Conservation (phyloP, 1,139 yeast species). For the Pichia sp. region DNA sequence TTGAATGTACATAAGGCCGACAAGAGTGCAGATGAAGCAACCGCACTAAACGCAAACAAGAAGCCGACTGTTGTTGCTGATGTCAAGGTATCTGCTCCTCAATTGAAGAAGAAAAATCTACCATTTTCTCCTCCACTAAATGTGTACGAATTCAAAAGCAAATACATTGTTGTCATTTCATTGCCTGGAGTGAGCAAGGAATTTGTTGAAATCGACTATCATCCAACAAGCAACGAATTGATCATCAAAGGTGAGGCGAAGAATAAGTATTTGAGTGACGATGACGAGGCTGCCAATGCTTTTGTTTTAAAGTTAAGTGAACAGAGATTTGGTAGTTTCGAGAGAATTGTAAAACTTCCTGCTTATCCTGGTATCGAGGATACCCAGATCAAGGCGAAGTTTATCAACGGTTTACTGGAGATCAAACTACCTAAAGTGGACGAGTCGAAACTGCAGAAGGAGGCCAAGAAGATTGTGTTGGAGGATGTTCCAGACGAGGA, state of each 20-base stretch:
- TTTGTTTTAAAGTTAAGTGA: slow-evolving; percentile 39
- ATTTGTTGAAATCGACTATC: slow-evolving; percentile 50
- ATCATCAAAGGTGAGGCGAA: slow-evolving; percentile 44
- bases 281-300: slow-evolving; percentile 25
- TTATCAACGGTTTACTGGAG: slow-evolving; percentile 48
- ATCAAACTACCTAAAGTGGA: slow-evolving; percentile 44
- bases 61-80: slow-evolving; percentile 11
- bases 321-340: slow-evolving; percentile 48
- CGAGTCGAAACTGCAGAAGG: slow-evolving; percentile 16
- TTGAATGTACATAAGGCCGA: slow-evolving; percentile 34
- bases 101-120: slow-evolving; percentile 32
- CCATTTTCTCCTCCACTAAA: slow-evolving; percentile 56
- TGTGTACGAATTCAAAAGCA: slow-evolving; percentile 44
- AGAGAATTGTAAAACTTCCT: slow-evolving; percentile 52
- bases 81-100: slow-evolving; percentile 44
- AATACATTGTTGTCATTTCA: slow-evolving; percentile 44
- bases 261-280: slow-evolving; percentile 35
- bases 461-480: slow-evolving; percentile 24
- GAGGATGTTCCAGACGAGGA: slow-evolving; percentile 32
- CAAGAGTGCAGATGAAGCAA: slow-evolving; percentile 17
- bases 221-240: slow-evolving; percentile 48
- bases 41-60: too few species aligned
- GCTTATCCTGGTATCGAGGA: slow-evolving; percentile 47
- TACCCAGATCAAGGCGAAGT: slow-evolving; percentile 49
- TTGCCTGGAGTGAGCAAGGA: slow-evolving; percentile 52